A percentile compares a stretch with the other conserved stretches of the same genome.
phyloP scores from a whole-genome alignment of 2,329 filamentous ascomycete genomes.

The Sarocladiaceae sp. region DNA sequence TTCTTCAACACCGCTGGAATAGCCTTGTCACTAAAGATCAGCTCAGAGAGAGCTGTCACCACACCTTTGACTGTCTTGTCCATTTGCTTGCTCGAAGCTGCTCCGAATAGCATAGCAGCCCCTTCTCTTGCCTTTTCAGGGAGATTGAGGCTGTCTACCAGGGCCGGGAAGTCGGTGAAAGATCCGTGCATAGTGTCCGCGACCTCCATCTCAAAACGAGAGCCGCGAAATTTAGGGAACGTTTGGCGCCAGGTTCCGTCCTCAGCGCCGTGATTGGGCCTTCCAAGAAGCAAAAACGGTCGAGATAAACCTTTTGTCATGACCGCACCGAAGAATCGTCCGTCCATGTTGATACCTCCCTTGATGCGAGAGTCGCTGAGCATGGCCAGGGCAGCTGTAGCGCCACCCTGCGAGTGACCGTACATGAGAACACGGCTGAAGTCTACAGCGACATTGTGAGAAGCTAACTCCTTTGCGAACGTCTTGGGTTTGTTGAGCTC shows the following conservation, averaged over 20 bases:
- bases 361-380: conserved; percentile 24
- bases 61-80: conserved; percentile 16
- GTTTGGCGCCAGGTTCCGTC: conserved; percentile 26
- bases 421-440: conserved; percentile 24
- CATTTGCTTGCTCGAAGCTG: conserved; percentile 12
- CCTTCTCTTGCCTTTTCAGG: conserved; percentile 10
- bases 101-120: conserved; percentile 13
- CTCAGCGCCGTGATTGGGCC: conserved; percentile 20
- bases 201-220: conserved; percentile 19
- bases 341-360: conserved; percentile 35
- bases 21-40: conserved; percentile 13
- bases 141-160: conserved; percentile 19
- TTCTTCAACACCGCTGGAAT: conserved; percentile 10
- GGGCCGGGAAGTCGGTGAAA: conserved; percentile 24
- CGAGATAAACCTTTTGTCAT: conserved; percentile 12
- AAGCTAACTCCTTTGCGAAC: conserved; percentile 10
- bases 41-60: conserved; percentile 17
- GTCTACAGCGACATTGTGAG: conserved; percentile 19
- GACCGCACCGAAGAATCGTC: conserved; percentile 24
- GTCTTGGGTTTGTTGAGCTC: conserved; percentile 19
- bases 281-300: conserved; percentile 22
- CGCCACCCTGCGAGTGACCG: conserved; percentile 34
- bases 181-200: conserved; percentile 22
- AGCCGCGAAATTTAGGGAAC: conserved; percentile 20
- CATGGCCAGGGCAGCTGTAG: conserved; percentile 27